Percentiles rank a stretch among this genome's conserved stretches.
These are phyloP conservation scores for Peterozyma toletana DNA, from an alignment of 805 yeast genomes.

Conservation along the genomic window DNA sequence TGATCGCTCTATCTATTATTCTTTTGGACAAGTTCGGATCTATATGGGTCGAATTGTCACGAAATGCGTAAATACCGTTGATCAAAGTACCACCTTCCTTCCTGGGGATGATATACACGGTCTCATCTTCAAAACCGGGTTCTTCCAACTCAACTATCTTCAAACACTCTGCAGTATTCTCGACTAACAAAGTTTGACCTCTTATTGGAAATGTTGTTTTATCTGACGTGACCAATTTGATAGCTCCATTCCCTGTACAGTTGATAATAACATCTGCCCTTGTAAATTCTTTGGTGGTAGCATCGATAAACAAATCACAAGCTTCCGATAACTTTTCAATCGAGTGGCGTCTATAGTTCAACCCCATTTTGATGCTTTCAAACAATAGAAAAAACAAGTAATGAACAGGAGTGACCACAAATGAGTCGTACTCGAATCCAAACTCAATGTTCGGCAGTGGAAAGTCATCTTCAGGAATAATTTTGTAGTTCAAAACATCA, in stretches of 20 bases:
- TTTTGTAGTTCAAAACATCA: conserved; percentile 32
- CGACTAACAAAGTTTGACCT: conserved; percentile 52
- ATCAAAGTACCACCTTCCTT: conserved; percentile 67
- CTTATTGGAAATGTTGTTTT: conserved; percentile 39
- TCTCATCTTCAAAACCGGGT: conserved; percentile 31
- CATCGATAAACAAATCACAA: conserved; percentile 27
- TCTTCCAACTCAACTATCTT: conserved; percentile 20
- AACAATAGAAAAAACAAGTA: conserved; percentile 48
- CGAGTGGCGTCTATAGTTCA: conserved; percentile 32
- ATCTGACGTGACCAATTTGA: conserved; percentile 33
- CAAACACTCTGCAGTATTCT: conserved; percentile 34
- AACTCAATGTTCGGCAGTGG: conserved; percentile 22
- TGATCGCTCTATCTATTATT: conserved; percentile 36
- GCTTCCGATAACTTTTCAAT: conserved; percentile 42
- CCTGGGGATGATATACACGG: conserved; percentile 58
- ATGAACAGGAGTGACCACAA: conserved; percentile 51
- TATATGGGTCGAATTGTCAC: conserved; percentile 15
- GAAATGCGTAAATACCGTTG: conserved; percentile 39
- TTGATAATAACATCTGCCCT: conserved; percentile 38
- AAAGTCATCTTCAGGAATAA: conserved; percentile 27
- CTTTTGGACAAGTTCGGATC: conserved; percentile 41
- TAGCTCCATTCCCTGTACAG: conserved; percentile 47
- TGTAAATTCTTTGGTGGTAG: conserved; percentile 28
- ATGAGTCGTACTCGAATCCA: conserved; percentile 45
- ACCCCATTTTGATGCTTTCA: conserved; percentile 39